Conservation (phyloP, 148 eudicot genomes). For the Linanthus parryae region DNA sequence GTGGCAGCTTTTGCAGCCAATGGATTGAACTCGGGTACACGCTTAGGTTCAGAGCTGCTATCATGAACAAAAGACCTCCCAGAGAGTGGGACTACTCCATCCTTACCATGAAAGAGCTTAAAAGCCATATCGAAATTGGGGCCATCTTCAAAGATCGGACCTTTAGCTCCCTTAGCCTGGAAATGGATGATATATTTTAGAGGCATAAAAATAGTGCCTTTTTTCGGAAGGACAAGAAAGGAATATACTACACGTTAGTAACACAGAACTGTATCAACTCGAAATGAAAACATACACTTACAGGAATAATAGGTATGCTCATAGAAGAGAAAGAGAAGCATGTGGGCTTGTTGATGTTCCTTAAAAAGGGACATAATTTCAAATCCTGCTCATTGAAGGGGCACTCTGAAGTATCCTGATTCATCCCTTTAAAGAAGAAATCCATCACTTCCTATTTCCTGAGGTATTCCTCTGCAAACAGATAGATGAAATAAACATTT, state of each 20-base stretch:
- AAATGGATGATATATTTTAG: conserved; percentile 1
- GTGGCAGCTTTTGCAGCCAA: conserved; percentile 70
- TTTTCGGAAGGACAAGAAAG: too few relatives aligned
- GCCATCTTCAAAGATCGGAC: conserved; percentile 88
- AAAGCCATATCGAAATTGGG: conserved; percentile 74
- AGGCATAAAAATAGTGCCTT: background rate
- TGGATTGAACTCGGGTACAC: conserved; percentile 51
- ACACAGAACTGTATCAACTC: background rate
- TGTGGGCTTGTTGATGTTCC: conserved; percentile 65
- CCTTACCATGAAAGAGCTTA: conserved; percentile 68
- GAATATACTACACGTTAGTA: too few relatives aligned
- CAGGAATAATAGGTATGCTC: conserved; percentile 34
- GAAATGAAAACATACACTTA: conserved; percentile 21
- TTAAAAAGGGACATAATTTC: conserved; percentile 66
- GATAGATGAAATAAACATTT: background rate
- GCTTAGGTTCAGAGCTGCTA: conserved; percentile 17
- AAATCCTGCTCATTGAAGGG: conserved; percentile 44
- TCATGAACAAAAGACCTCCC: conserved; percentile 24
- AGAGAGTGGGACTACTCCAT: conserved; percentile 71
- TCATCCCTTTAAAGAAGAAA: conserved; percentile 36
- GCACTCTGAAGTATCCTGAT: conserved; percentile 39
- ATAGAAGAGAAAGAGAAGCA: conserved; percentile 44
- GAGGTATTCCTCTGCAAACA: conserved; percentile 16
- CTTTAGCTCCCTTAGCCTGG: conserved; percentile 51
- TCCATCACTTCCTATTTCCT: conserved; percentile 34